phyloP scores from a whole-genome alignment of 345 rosid species.

The Psidium guajava region DNA sequence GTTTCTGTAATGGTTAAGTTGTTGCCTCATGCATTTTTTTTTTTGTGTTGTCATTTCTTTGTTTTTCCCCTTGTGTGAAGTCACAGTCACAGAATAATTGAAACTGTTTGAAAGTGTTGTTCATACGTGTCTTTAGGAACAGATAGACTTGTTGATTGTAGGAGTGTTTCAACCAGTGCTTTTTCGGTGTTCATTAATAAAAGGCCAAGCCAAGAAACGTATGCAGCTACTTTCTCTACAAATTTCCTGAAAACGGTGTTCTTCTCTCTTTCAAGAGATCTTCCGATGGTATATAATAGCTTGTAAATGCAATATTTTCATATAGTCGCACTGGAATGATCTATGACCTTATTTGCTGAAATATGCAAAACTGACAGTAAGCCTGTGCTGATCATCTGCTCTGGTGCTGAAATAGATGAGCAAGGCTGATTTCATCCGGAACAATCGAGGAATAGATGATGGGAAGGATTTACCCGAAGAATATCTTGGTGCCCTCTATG shows the following conservation, averaged over 20 bases:
- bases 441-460: conserved; percentile 90
- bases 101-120: not conserved
- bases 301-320: not conserved
- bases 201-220: not conserved
- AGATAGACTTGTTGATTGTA: not conserved
- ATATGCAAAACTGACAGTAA: not conserved
- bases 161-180: not conserved
- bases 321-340: not conserved
- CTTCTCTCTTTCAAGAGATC: not conserved
- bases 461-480: conserved; percentile 97
- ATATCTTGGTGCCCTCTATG: conserved; percentile 71
- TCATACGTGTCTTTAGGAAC: not conserved
- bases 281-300: not conserved
- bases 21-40: not conserved
- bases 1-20: not conserved
- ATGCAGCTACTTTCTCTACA: not conserved
- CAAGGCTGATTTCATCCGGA: conserved; percentile 76
- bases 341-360: not conserved
- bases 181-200: not conserved
- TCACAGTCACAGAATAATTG: not conserved
- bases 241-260: not conserved
- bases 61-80: not conserved
- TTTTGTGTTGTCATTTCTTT: not conserved
- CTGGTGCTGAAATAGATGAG: conserved; percentile 52
- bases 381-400: conserved; percentile 16